Evolutionary conservation across 768 basidiomycete genomes (phyloP).

Genomic region (Fibroporia radiculosa): DNA sequence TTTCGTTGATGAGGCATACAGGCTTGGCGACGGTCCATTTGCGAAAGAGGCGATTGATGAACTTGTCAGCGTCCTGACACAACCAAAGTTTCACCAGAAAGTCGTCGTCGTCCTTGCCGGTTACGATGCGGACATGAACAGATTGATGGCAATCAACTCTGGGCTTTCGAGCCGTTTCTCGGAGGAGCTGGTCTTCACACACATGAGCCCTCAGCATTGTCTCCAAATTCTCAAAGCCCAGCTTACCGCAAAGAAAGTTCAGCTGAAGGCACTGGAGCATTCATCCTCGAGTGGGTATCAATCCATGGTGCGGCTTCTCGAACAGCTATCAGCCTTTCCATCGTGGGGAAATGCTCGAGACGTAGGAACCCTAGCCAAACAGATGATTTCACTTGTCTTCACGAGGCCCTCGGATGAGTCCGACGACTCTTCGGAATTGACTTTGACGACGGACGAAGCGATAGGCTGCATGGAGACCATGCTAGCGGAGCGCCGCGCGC

Average conservation of each 20-base stretch:
- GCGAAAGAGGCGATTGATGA: constrained; percentile 71
- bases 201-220: constrained; percentile 44
- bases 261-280: constrained; percentile 29
- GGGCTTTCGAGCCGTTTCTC: constrained; percentile 66
- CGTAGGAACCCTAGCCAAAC: constrained; percentile 43
- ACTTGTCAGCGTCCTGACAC: constrained; percentile 54
- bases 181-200: constrained; percentile 45
- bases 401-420: constrained; percentile 7
- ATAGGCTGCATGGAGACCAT: constrained; percentile 19
- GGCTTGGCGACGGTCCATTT: constrained; percentile 52
- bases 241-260: constrained; percentile 37
- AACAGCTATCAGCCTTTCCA: constrained; percentile 34
- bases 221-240: constrained; percentile 40
- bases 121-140: constrained; percentile 62
- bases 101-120: constrained; percentile 64
- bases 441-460: constrained; percentile 22
- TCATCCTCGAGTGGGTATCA: constrained; percentile 21
- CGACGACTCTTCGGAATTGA: constrained; percentile 10
- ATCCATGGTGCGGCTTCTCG: constrained; percentile 32
- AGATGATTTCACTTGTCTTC: constrained; percentile 37
- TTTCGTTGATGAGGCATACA: constrained; percentile 69
- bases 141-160: constrained; percentile 47
- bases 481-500: constrained; percentile 8
- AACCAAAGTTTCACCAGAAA: constrained; percentile 48
- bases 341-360: constrained; percentile 71